Conservation (phyloP, 1,284 basidiomycete species). For the Boletus albobrunnescens region DNA sequence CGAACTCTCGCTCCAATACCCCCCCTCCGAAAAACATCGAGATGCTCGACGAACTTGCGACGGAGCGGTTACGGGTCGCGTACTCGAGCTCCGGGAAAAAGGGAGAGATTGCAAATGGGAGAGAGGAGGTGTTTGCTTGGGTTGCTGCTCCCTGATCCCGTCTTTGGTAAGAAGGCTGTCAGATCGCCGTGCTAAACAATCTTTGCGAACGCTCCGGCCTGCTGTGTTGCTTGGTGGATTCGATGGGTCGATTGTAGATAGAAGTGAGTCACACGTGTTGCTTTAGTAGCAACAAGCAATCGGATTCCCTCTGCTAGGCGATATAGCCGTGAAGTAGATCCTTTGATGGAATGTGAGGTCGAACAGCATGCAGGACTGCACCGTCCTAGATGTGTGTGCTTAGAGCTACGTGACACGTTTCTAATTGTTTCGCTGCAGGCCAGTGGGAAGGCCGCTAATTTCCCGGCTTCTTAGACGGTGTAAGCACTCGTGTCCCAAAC, state of each 20-base stretch:
- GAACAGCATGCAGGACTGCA: too few species aligned
- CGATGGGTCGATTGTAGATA: slow-evolving; percentile 3
- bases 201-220: background rate
- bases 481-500: background rate
- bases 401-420: background rate
- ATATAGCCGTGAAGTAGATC: background rate
- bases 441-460: background rate
- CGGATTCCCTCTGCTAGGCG: background rate
- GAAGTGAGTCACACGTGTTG: background rate
- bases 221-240: background rate
- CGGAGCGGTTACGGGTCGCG: slow-evolving; percentile 59
- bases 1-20: slow-evolving; percentile 54
- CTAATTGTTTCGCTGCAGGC: background rate
- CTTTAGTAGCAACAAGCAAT: background rate
- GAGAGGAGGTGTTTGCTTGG: slow-evolving; percentile 35
- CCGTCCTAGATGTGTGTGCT: background rate
- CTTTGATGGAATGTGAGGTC: background rate
- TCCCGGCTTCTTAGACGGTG: background rate
- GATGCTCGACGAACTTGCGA: slow-evolving; percentile 67
- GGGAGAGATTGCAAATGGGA: slow-evolving; percentile 33
- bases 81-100: slow-evolving; percentile 41
- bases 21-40: slow-evolving; percentile 49
- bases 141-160: slow-evolving; percentile 21
- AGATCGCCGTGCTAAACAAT: background rate
- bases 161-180: slow-evolving; percentile 6